Percentiles rank a stretch among this genome's conserved stretches.
Conservation (phyloP, 306 rosid species). For the Pueraria montana region DNA sequence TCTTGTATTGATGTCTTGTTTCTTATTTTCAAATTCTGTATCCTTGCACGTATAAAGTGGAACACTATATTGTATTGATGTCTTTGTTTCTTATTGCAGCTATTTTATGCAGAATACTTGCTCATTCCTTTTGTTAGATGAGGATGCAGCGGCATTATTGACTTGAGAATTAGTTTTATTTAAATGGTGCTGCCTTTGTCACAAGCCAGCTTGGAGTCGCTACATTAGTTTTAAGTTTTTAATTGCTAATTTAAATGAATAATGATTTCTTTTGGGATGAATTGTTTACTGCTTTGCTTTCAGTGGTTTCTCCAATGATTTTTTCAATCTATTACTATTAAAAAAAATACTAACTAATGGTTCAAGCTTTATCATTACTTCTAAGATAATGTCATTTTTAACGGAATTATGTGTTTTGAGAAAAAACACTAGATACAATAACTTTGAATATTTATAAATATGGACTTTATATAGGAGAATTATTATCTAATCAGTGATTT, state of each 20-base stretch:
- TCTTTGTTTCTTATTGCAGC: constrained; percentile 64
- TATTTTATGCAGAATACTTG: constrained; percentile 90
- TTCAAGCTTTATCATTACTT: neutral
- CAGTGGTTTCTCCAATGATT: neutral
- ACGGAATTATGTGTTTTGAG: neutral
- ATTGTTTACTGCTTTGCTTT: neutral
- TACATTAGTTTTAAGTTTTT: constrained; percentile 21
- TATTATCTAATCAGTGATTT: neutral
- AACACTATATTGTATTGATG: constrained; percentile 7
- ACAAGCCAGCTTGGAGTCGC: constrained; percentile 7
- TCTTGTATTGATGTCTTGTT: constrained; percentile 36
- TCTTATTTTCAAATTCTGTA: constrained; percentile 20
- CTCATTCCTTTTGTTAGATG: constrained; percentile 86
- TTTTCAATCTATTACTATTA: neutral
- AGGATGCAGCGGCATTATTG: constrained; percentile 44
- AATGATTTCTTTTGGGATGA: neutral
- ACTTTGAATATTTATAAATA: neutral
- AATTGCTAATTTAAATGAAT: constrained; percentile 39
- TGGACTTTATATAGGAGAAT: neutral
- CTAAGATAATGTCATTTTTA: too few species aligned
- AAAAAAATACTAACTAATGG: neutral
- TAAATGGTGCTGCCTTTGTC: constrained; percentile 13
- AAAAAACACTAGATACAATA: too few species aligned
- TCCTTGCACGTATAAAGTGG: constrained; percentile 1
- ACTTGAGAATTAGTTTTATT: constrained; percentile 21